Evolutionary conservation across 495 filamentous ascomycete species (phyloP).

Genomic region (Rhypophila decipiens): DNA sequence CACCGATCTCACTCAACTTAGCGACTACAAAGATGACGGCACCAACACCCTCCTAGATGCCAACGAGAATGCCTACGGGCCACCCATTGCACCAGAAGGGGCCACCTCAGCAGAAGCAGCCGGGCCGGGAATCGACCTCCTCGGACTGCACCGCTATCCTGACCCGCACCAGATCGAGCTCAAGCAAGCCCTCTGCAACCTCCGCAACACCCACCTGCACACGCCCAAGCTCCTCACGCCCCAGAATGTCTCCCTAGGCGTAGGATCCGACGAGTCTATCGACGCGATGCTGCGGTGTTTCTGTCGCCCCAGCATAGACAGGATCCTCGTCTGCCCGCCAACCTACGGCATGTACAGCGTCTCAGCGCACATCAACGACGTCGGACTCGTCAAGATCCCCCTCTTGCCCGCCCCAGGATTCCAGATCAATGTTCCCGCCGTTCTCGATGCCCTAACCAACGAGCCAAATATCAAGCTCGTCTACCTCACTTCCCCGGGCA

Average conservation of each 20-base stretch:
- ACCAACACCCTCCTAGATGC: conserved; percentile 95
- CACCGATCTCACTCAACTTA: conserved; percentile 27
- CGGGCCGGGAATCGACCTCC: conserved; percentile 54
- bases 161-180: conserved; percentile 88
- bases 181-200: conserved; percentile 78
- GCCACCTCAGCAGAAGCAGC: conserved; percentile 17
- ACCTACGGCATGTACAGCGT: conserved; percentile 99
- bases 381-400: conserved; percentile 77
- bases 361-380: conserved; percentile 87
- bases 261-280: conserved; percentile 94
- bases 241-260: conserved; percentile 85
- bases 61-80: conserved; percentile 95
- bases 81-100: conserved; percentile 38
- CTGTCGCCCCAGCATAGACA: conserved; percentile 79
- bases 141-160: conserved; percentile 86
- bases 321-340: conserved; percentile 88
- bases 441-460: conserved; percentile 56
- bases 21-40: conserved; percentile 98
- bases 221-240: conserved; percentile 67
- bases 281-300: conserved; percentile 90
- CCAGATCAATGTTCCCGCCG: conserved; percentile 59
- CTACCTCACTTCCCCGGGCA: conserved; percentile 91
- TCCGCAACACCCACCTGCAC: conserved; percentile 82
- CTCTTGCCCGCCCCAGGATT: conserved; percentile 58
- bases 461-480: conserved; percentile 71